phyloP scores from a whole-genome alignment of 2,329 filamentous ascomycete genomes.

The Hyphodiscus sp. region DNA sequence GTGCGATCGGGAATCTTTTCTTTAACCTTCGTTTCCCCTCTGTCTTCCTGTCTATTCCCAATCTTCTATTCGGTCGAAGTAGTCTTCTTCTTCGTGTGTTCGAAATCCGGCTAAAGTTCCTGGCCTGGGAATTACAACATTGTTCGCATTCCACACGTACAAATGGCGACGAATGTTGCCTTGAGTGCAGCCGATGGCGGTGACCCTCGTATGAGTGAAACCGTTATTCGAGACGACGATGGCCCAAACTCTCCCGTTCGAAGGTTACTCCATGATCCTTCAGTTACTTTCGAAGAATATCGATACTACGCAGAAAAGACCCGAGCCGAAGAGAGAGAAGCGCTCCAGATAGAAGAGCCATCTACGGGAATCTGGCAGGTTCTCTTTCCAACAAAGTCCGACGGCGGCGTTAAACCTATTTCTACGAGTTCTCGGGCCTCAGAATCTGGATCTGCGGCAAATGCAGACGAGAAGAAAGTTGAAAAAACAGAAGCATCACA shows the following conservation, averaged over 20 bases:
- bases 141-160: neutral
- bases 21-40: neutral
- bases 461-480: conserved; percentile 8
- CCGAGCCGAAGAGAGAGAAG: conserved; percentile 25
- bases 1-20: neutral
- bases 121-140: neutral
- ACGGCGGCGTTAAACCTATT: neutral
- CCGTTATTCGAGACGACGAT: neutral
- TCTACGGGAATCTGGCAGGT: neutral
- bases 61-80: neutral
- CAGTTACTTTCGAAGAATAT: conserved; percentile 31
- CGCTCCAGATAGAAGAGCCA: neutral
- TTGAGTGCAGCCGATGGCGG: neutral
- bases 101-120: neutral
- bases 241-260: neutral
- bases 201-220: neutral
- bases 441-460: conserved; percentile 2
- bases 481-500: conserved; percentile 1
- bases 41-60: neutral
- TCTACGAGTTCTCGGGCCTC: conserved; percentile 1
- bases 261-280: conserved; percentile 21
- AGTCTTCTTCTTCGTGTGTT: neutral
- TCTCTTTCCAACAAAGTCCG: neutral
- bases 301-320: conserved; percentile 30
- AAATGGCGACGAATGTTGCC: neutral